Evolutionary conservation across 2,329 filamentous ascomycete genomes (phyloP), one percentile per base, ranked within the genome.

Genomic region (Fusarium sublunatum): DNA sequence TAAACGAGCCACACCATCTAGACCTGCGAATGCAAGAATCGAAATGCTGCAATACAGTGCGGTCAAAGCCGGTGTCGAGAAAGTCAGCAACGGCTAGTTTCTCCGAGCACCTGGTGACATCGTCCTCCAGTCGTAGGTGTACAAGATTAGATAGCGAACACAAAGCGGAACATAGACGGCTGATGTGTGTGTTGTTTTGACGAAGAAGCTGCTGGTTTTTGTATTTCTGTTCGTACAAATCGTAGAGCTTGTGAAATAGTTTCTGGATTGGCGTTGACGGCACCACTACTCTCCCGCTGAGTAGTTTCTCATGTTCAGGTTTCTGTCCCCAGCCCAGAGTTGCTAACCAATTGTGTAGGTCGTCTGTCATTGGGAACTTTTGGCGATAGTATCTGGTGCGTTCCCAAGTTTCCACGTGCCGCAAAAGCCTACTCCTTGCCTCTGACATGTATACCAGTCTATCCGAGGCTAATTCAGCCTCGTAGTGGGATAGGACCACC

Each of bases 371-470:
- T 3, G 5, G 9, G 7, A 15, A 44, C 5, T 10, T 15, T 7
- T 5, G 7, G 2, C 22, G 35, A 15, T 55, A 52, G 2, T 4
- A 5, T 2, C 32, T 26, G 19, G 7, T 6, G n/a, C 53, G 46
- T 8, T 55, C 39, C 32, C 32, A 34, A 1, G 22, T 38, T 24
- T 52, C 53, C 11, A 36, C 41, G 31, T 55, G 46, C 19, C 53
- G 26, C 4, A 52, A 22, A 34, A 55, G 22, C 15, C 53, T 34
- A 5, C 25, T 13, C 2, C 9, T n/a, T 2, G 46, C 53, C 28
- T 55, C 53, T 6, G 11, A 6, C 38, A 55, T 44, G 22, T 52
- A 52, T 1, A 39, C 19, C 6, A 24, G 46, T 24, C 28, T 43
- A 5, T 55, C 34, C 2, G 3, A 19, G 7, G 46, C 53, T 22